Conservation (phyloP, 441 rosid species). For the Erodium texanum region DNA sequence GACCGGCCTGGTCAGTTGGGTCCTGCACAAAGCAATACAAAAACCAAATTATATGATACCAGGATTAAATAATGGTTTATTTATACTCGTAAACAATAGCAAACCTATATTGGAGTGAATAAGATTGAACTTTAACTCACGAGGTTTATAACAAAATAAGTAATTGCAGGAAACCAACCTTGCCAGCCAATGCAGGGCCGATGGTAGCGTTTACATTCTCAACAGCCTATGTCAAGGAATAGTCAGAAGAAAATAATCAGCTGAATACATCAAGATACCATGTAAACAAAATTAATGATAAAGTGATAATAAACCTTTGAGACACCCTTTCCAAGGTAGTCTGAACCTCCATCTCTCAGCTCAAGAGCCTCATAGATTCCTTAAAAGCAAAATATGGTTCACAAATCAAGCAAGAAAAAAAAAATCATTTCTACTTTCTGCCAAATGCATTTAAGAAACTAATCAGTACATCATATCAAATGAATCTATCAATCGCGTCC, state of each 20-base stretch:
- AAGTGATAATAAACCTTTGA: conserved; percentile 39
- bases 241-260: background rate
- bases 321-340: conserved; percentile 94
- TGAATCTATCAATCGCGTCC: background rate
- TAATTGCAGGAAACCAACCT: conserved; percentile 33
- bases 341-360: conserved; percentile 88
- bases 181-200: conserved; percentile 89
- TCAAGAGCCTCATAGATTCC: conserved; percentile 96
- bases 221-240: conserved; percentile 51
- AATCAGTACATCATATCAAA: too few species aligned
- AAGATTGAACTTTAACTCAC: background rate
- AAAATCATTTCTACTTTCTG: background rate
- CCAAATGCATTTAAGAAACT: background rate
- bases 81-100: background rate
- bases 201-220: conserved; percentile 67
- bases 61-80: background rate
- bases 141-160: background rate
- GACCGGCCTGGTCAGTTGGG: conserved; percentile 74
- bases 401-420: background rate
- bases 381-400: conserved; percentile 15
- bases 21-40: conserved; percentile 35
- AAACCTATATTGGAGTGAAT: background rate
- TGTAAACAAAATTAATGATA: background rate
- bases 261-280: background rate
- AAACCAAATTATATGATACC: background rate